Evolutionary conservation across 805 yeast genomes (phyloP).

Genomic region (Candida pseudofarinosa): DNA sequence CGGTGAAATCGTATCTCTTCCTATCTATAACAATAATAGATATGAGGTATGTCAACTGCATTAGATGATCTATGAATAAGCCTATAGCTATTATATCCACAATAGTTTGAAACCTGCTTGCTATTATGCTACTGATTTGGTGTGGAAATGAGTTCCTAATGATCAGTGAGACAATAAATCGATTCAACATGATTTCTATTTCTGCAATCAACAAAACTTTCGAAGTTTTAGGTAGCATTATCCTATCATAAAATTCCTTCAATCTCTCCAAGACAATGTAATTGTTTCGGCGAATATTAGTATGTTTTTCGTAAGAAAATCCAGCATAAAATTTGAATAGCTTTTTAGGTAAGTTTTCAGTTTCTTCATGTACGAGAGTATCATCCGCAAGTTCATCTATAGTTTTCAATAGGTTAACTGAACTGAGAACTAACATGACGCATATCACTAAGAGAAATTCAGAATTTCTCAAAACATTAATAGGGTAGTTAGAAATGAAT

Average conservation of each 20-base stretch:
- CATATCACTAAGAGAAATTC: conserved; percentile 20
- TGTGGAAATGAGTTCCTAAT: neutral
- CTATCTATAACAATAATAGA: conserved; percentile 67
- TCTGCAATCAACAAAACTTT: neutral
- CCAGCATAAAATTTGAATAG: conserved; percentile 29
- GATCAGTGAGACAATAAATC: neutral
- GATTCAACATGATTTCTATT: neutral
- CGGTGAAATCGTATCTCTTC: conserved; percentile 58
- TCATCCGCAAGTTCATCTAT: conserved; percentile 26
- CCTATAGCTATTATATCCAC: conserved; percentile 32
- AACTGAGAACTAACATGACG: conserved; percentile 20
- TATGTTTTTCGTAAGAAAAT: neutral
- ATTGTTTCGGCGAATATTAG: conserved; percentile 1
- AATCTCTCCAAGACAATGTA: conserved; percentile 1
- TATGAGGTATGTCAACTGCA: conserved; percentile 61
- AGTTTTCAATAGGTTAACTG: conserved; percentile 25
- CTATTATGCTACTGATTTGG: neutral
- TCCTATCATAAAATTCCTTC: neutral
- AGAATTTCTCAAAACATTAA: conserved; percentile 15
- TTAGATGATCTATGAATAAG: conserved; percentile 52
- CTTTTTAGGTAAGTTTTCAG: conserved; percentile 18
- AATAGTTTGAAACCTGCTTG: conserved; percentile 2
- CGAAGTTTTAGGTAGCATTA: neutral
- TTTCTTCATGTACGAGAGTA: conserved; percentile 14
- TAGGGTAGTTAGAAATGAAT: conserved; percentile 9